These are phyloP conservation scores for Neurospora sp. DNA, from an alignment of 495 filamentous ascomycete genomes.

Conservation along the genomic window DNA sequence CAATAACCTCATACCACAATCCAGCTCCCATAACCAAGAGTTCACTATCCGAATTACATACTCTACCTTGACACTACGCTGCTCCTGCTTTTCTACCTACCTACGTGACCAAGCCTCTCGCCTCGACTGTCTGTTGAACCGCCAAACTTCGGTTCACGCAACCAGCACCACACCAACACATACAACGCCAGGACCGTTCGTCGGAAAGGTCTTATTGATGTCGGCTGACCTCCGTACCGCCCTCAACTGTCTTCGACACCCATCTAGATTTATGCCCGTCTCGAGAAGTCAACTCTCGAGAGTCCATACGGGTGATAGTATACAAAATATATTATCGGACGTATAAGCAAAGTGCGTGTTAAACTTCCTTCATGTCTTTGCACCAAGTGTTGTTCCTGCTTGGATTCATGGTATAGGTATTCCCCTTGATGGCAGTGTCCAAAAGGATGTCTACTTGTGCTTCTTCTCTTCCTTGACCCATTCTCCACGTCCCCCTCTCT, in stretches of 20 bases:
- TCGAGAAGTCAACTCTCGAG: slow-evolving; percentile 63
- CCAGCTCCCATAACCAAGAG: neutral
- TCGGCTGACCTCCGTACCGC: slow-evolving; percentile 64
- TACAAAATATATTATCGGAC: slow-evolving; percentile 36
- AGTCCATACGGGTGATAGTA: slow-evolving; percentile 61
- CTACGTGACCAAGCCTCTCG: neutral
- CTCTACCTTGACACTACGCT: neutral
- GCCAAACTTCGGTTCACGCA: neutral
- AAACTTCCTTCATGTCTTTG: neutral
- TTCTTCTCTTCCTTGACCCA: neutral
- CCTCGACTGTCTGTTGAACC: neutral
- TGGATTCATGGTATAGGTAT: neutral
- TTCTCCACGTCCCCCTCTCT: neutral
- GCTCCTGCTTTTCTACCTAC: neutral
- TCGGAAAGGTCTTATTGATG: slow-evolving; percentile 50
- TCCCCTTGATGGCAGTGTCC: neutral
- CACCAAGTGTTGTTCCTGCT: neutral
- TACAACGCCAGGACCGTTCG: slow-evolving; percentile 11
- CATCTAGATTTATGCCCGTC: slow-evolving; percentile 59
- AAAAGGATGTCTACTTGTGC: neutral
- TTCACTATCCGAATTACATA: neutral
- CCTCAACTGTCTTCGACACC: slow-evolving; percentile 58
- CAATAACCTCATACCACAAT: neutral
- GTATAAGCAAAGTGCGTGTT: slow-evolving; percentile 26
- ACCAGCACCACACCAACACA: neutral